These are phyloP conservation scores for Rhodomyrtus tomentosa DNA, from an alignment of 345 rosid genomes.

Conservation along the genomic window DNA sequence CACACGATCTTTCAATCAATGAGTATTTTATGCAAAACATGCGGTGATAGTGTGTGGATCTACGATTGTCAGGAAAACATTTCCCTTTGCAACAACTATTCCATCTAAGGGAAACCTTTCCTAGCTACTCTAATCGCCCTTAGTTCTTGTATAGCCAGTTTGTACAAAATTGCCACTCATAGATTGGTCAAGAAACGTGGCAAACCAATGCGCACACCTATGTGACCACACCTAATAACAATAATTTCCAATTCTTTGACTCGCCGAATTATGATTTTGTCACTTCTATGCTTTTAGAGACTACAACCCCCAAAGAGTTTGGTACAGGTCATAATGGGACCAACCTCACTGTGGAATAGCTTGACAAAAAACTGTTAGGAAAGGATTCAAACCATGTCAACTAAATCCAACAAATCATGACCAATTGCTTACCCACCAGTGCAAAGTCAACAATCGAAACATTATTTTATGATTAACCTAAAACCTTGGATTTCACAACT, in stretches of 20 bases:
- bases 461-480: not conserved
- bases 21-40: no score
- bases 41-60: no score
- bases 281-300: not conserved
- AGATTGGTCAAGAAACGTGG: not conserved
- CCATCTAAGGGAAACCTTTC: not conserved
- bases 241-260: not conserved
- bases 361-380: not conserved
- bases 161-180: not conserved
- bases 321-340: not conserved
- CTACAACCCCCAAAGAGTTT: not conserved
- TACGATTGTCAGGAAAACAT: no score
- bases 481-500: not conserved
- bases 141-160: not conserved
- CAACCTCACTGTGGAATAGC: not conserved
- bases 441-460: not conserved
- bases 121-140: not conserved
- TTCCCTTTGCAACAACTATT: not conserved
- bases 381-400: not conserved
- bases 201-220: not conserved
- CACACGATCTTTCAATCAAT: no score
- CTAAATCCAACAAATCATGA: not conserved
- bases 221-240: not conserved
- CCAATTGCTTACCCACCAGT: not conserved
- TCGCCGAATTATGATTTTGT: not conserved